Evolutionary conservation across 2,329 filamentous ascomycete species (phyloP).

Genomic region (Apiospora arundinis): DNA sequence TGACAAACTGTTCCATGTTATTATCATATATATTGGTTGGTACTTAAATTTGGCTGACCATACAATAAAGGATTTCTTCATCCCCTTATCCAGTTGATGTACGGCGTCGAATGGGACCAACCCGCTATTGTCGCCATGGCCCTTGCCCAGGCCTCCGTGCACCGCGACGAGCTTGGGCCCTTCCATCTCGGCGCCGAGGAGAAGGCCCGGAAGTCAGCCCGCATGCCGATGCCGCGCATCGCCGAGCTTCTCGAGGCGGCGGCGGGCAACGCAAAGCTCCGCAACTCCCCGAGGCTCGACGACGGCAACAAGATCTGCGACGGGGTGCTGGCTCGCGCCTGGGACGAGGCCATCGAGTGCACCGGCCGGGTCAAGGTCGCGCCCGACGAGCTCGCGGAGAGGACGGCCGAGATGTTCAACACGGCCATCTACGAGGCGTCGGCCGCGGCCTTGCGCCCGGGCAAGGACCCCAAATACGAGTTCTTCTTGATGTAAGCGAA

Average conservation of each 20-base stretch:
- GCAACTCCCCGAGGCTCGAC: constrained; percentile 52
- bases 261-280: constrained; percentile 61
- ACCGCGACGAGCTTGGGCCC: constrained; percentile 60
- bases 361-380: constrained; percentile 64
- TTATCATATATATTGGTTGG: neutral
- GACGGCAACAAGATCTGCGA: constrained; percentile 72
- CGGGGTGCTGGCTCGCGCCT: constrained; percentile 69
- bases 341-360: constrained; percentile 66
- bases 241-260: constrained; percentile 68
- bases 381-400: constrained; percentile 62
- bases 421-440: constrained; percentile 57
- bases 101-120: constrained; percentile 82
- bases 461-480: constrained; percentile 75
- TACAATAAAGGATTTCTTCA: constrained; percentile 67
- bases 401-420: constrained; percentile 71
- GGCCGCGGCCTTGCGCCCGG: constrained; percentile 65
- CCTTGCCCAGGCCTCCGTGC: constrained; percentile 78
- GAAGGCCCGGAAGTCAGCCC: constrained; percentile 42
- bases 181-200: constrained; percentile 62
- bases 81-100: constrained; percentile 84
- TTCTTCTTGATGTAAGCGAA: constrained; percentile 70
- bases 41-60: neutral
- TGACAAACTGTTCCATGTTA: too few species aligned
- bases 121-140: constrained; percentile 82
- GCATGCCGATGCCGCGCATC: constrained; percentile 50